Base-by-base conservation (phyloP, 352 stramenopile genomes). In the Phytopythium cucurbitacearum region DNA sequence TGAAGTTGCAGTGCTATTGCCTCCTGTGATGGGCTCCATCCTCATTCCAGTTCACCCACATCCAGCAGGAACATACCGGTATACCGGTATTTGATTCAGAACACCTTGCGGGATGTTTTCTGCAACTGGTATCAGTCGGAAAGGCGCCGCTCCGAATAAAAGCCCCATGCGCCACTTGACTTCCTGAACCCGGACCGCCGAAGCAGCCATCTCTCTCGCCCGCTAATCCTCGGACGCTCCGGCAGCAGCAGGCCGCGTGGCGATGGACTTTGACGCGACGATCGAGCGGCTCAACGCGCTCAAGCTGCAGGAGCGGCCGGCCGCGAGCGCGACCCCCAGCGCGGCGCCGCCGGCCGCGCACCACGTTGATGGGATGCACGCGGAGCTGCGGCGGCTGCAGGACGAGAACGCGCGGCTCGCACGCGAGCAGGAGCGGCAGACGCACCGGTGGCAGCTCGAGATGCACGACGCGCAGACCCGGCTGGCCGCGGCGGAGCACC, bases 281-380 rank as follows among this genome's bases (percentile, higher is more conserved):
- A 89, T 91, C 63, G 76, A 88, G 73, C 76, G 78, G 15, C 64
- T 91, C 6, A 80, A 85, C 61, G 73, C 77, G 51, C 73, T 91
- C 32, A 86, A 87, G 62, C 64, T 91, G 43, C 76, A 88, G 50
- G 73, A 85, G 36, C 48, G 49, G 49, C 15, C 41, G 48, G 49
- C 13, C 15, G 39, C 33, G 21, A 50, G 41, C 21, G 28, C 34
- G 38, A 40, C 7, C 51, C 47, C 15, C 43, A 54, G 15, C 28
- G 48, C 21, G 21, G 21, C 21, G 21, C 1, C 21, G 21, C 21
- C 21, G 21, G 34, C 38, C 51, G 44, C 63, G 21, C 21, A 28
- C 21, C 21, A 28, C 21, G 21, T 28, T 2, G 21, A 28, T 28
- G 21, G 67, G 16, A 59, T 65, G n/a, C 55, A 74, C 28, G 13